phyloP scores from a whole-genome alignment of 2,329 filamentous ascomycete species.

The Talaromyces sp. region DNA sequence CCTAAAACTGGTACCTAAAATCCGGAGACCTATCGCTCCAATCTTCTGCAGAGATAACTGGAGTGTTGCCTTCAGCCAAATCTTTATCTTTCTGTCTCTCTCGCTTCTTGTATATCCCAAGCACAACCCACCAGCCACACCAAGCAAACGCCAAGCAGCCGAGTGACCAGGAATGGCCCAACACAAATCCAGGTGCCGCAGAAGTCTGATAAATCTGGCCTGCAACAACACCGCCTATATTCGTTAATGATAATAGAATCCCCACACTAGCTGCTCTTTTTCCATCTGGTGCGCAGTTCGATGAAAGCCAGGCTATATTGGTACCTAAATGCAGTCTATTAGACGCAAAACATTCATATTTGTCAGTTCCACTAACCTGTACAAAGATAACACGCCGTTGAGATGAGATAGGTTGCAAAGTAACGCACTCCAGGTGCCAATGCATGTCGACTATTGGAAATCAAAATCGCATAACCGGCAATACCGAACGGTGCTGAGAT shows the following conservation, averaged over 20 bases:
- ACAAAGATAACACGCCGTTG: slow-evolving; percentile 61
- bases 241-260: slow-evolving; percentile 65
- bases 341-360: not conserved
- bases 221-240: slow-evolving; percentile 61
- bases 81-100: not conserved
- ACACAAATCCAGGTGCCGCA: not conserved
- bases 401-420: slow-evolving; percentile 71
- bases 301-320: slow-evolving; percentile 53
- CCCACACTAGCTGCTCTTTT: slow-evolving; percentile 69
- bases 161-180: slow-evolving; percentile 2
- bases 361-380: slow-evolving; percentile 32
- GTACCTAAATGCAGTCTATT: slow-evolving; percentile 19
- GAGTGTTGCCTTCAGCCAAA: not conserved
- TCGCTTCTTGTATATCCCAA: not conserved
- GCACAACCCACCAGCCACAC: slow-evolving; percentile 2
- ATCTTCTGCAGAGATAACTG: not conserved
- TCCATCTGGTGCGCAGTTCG: slow-evolving; percentile 67
- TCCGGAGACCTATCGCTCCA: slow-evolving; percentile 3
- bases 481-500: slow-evolving; percentile 58
- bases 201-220: slow-evolving; percentile 3
- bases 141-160: slow-evolving; percentile 1
- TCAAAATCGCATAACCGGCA: slow-evolving; percentile 62
- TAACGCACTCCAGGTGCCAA: slow-evolving; percentile 60
- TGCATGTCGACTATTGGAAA: slow-evolving; percentile 43
- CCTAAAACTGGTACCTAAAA: slow-evolving; percentile 3